Base-by-base conservation (phyloP, 345 rosid species). In the Syzygium aromaticum region DNA sequence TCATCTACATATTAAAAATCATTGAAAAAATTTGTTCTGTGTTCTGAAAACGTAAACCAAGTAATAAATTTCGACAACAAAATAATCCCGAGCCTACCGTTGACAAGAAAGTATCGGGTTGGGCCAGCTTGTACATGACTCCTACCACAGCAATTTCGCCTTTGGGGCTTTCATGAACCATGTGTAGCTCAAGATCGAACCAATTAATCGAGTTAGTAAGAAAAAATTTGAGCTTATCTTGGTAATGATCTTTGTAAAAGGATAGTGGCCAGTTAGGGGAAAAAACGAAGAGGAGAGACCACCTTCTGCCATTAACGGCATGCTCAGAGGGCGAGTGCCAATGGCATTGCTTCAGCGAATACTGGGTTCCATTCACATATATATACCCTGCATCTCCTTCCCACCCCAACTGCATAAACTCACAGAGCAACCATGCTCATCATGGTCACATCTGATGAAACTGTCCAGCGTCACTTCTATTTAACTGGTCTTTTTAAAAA, bases 291-390 rank as follows among this genome's bases (percentile, higher is more conserved):
- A 22, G 25, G 38, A 54, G 52, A 23, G 57, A 43, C 94, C 92
- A 51, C 95, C 92, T 90, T 27, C 64, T 59, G 84, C 96, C 93
- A 43, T 94, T 57, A 84, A 95, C 86, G 13, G 93, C 87, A 87
- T 95, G 96, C 85, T 95, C 96, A 4, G 96, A 92, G 51, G 94
- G 95, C 9, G 95, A 89, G 86, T 94, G 97, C 96, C 96, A 95
- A 5, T 95, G 97, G 43, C 88, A 84, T 40, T 94, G 96, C 6
- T 64, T 13, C 80, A 94, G 92, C 4, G 40, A 86, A 84, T 92
- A 95, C 25, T 56, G 46, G 11, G 91, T 93, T 27, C 94, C 94
- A 87, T 94, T 90, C 25, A 90, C 84, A 23, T 54, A 40, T 33
- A 95, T 85, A 15, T 46, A 84, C 77, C 97, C 96, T 28, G 93